A percentile compares a stretch with the other conserved stretches of the same genome.
Conservation (phyloP, 1,139 yeast species). For the Yarrowia galli region DNA sequence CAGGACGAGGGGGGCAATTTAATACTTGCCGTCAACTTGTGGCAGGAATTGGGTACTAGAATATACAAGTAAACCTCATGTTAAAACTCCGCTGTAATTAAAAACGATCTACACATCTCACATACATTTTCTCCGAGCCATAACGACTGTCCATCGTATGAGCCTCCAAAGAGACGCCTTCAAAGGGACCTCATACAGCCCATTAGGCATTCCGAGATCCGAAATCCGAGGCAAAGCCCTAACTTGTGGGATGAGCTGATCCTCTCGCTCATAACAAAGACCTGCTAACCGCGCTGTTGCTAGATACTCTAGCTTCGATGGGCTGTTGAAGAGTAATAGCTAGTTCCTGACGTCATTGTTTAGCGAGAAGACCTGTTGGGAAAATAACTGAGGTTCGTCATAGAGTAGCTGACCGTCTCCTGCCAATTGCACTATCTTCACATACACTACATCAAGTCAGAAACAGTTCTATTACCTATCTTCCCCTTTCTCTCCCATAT, state of each 20-base stretch:
- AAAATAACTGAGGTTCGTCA: too few species aligned
- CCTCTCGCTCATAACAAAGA: background rate
- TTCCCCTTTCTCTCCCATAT: too few species aligned
- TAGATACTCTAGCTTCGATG: background rate
- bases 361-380: too few species aligned
- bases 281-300: background rate
- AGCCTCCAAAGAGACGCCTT: background rate
- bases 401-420: too few species aligned
- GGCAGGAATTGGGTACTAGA: background rate
- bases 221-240: constrained; percentile 11
- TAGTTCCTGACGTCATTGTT: background rate
- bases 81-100: too few species aligned
- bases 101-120: too few species aligned
- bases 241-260: background rate
- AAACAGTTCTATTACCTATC: too few species aligned
- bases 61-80: too few species aligned
- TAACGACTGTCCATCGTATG: too few species aligned
- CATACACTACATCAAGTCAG: background rate
- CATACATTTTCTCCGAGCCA: too few species aligned
- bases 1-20: too few species aligned
- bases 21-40: background rate
- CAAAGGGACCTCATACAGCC: background rate
- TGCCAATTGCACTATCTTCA: background rate
- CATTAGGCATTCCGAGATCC: background rate
- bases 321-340: background rate